Base-by-base conservation (phyloP, 2,329 filamentous ascomycete genomes). In the Cytospora piceicola region DNA sequence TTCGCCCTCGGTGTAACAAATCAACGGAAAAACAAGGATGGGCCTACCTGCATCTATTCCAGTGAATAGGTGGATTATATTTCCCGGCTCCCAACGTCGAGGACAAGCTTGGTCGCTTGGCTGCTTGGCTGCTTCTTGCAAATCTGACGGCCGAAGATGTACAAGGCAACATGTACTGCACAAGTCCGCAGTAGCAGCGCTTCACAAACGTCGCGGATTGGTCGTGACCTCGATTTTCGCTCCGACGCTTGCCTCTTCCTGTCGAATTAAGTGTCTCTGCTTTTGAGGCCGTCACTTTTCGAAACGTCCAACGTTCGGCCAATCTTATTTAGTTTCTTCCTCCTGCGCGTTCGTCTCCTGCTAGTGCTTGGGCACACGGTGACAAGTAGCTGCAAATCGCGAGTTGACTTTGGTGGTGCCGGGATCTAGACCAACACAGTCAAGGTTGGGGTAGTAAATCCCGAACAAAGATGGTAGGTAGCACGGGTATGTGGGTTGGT, bases 161-260 rank as follows among this genome's bases (percentile, higher is more conserved):
- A 30, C 39, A 54, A 59, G 54, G 59, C 59, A 59, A 56, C 15
- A 63, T 63, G 53, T n/a, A 55, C 29, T 39, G 61, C 36, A 39
- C 42, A 51, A 51, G 61, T 34, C 61, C 52, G 61, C 61, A 55
- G 61, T 55, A 63, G 53, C 53, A 63, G 61, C 61, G 61, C 39
- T 63, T 20, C 29, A 51, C 42, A 34, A 39, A 17, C 30, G 24
- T 57, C 60, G 53, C 60, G 56, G 51, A 57, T 51, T 52, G 53
- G 62, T n/a, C 39, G 32, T 49, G 46, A n/a, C 58, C 56, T 64
- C 36, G 58, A 61, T 64, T 58, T 60, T 52, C 30, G 56, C 32
- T 57, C 52, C 58, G 58, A 57, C 57, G 59, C 58, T 64, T 57
- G 27, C 30, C 27, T 34, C 42, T n/a, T 51, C 56, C 36, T 53